phyloP scores from a whole-genome alignment of 768 basidiomycete genomes.

The Xerocomellus intermedius region DNA sequence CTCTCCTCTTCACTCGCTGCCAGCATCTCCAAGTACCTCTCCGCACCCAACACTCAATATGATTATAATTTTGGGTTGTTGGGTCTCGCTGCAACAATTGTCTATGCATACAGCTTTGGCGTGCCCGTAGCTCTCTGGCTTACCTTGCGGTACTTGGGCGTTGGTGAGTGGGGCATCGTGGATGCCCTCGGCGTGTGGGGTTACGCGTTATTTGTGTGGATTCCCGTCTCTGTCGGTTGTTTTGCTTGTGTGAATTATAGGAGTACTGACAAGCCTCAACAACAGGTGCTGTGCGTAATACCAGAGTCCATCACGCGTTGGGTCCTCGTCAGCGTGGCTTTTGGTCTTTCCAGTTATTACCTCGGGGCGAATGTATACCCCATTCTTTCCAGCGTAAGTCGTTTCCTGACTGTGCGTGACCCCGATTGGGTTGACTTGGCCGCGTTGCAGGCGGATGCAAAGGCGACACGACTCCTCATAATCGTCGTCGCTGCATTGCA shows the following conservation, averaged over 20 bases:
- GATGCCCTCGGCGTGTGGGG: conserved; percentile 84
- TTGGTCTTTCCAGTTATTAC: conserved; percentile 84
- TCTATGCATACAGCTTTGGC: conserved; percentile 85
- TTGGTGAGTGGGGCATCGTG: conserved; percentile 85
- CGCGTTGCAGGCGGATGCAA: conserved; percentile 71
- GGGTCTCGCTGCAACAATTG: conserved; percentile 76
- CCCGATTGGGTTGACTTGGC: neutral
- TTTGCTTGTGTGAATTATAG: neutral
- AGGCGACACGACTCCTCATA: conserved; percentile 80
- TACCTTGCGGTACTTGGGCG: conserved; percentile 78
- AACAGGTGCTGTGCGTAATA: conserved; percentile 79
- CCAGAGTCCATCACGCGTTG: conserved; percentile 82
- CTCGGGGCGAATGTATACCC: conserved; percentile 85
- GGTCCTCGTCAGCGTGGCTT: conserved; percentile 71
- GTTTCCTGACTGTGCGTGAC: neutral
- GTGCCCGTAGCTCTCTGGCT: conserved; percentile 85
- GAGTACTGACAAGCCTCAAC: neutral
- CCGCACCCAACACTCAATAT: conserved; percentile 51
- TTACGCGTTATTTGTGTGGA: conserved; percentile 83
- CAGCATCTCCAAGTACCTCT: conserved; percentile 85
- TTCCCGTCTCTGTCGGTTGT: conserved; percentile 72
- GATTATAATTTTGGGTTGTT: conserved; percentile 88
- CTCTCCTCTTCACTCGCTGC: conserved; percentile 90
- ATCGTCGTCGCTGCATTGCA: conserved; percentile 75
- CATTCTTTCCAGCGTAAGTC: conserved; percentile 74